phyloP scores from a whole-genome alignment of 208 protist genomes.

The Crithidia bombi region DNA sequence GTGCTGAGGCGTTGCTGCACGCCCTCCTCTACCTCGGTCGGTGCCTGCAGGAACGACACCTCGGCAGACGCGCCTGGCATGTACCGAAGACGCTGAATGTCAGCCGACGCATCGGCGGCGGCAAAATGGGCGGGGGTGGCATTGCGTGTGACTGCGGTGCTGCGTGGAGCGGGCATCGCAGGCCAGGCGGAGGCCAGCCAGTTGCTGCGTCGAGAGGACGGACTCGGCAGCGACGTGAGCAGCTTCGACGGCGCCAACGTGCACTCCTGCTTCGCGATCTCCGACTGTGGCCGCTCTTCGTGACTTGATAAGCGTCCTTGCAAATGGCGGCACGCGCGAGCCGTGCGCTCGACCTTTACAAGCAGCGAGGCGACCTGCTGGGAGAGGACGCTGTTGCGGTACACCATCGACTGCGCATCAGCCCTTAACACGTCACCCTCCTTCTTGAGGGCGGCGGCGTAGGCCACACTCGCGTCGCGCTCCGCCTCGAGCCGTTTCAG shows the following conservation, averaged over 20 bases:
- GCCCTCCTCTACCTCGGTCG: conserved; percentile 32
- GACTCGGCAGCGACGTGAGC: conserved; percentile 4
- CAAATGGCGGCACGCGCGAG: conserved; percentile 19
- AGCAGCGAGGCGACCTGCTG: conserved; percentile 78
- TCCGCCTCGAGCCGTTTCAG: conserved; percentile 7
- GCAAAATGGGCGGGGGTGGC: background rate
- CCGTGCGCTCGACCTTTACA: conserved; percentile 43
- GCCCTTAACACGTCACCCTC: conserved; percentile 50
- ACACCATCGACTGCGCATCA: conserved; percentile 66
- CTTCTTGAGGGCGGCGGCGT: conserved; percentile 37
- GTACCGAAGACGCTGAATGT: conserved; percentile 13
- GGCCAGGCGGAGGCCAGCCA: conserved; percentile 28
- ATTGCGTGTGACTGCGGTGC: background rate
- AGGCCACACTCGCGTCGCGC: conserved; percentile 26
- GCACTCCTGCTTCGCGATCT: background rate
- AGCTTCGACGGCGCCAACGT: background rate
- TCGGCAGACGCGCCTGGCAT: conserved; percentile 12
- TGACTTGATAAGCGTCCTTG: background rate
- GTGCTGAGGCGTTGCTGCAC: conserved; percentile 35
- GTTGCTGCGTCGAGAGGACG: conserved; percentile 17
- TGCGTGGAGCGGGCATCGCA: background rate
- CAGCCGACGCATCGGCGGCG: too few species aligned
- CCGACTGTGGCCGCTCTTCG: background rate
- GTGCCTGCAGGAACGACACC: background rate
- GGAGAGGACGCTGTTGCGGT: conserved; percentile 73